Evolutionary conservation across 1,139 yeast species (phyloP).

Genomic region (Arxiozyma slooffiae): DNA sequence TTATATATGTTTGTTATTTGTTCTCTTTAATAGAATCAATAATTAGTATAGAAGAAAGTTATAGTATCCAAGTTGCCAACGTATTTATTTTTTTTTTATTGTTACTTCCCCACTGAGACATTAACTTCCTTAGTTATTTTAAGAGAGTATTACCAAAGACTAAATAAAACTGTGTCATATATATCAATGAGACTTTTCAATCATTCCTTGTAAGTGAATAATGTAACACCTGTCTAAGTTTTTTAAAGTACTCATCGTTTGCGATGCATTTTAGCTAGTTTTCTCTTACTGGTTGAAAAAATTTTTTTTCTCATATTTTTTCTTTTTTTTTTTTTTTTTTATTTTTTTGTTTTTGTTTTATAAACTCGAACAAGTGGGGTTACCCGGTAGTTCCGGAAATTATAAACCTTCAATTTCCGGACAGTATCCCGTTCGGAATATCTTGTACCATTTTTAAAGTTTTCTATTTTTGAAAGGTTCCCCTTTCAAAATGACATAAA

Average conservation of each 20-base stretch:
- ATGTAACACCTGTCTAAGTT: not conserved
- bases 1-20: too few relatives aligned
- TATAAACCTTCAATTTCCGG: not conserved
- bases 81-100: not conserved
- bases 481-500: not conserved
- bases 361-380: not conserved
- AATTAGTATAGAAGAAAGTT: not conserved
- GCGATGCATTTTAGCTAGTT: not conserved
- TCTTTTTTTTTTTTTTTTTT: too few relatives aligned
- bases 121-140: not conserved
- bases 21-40: too few relatives aligned
- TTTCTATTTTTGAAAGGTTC: not conserved
- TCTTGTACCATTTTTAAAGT: not conserved
- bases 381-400: not conserved
- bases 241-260: not conserved
- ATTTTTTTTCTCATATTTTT: not conserved
- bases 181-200: not conserved
- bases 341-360: too few relatives aligned
- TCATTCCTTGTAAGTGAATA: not conserved
- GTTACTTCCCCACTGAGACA: not conserved
- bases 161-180: too few relatives aligned
- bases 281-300: not conserved
- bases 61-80: not conserved
- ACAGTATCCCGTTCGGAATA: not conserved
- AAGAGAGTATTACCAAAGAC: not conserved